Conservation (phyloP, 2,329 filamentous ascomycete genomes). For the Pseudocercospora musae region DNA sequence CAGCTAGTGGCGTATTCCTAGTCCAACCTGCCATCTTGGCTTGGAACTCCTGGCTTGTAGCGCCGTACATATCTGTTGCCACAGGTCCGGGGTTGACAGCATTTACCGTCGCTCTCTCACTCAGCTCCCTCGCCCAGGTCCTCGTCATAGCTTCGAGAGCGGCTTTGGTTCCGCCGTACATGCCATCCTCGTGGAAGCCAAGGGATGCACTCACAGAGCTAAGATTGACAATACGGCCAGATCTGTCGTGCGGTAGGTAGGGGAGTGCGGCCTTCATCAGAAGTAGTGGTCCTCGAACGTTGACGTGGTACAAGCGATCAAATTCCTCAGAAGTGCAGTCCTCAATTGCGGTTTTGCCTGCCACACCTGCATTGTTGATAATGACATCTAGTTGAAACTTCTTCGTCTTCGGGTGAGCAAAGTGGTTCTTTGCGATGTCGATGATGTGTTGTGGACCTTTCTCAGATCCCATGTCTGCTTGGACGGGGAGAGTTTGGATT, state of each 20-base stretch:
- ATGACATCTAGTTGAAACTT: conserved; percentile 74
- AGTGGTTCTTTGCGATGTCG: conserved; percentile 56
- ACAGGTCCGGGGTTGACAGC: conserved; percentile 65
- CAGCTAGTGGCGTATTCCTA: conserved; percentile 62
- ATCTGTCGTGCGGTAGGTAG: conserved; percentile 67
- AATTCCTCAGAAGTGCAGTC: conserved; percentile 66
- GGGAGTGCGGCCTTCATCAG: conserved; percentile 70
- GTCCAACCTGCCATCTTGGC: conserved; percentile 58
- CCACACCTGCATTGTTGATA: conserved; percentile 72
- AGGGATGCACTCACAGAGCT: conserved; percentile 57
- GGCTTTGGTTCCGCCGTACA: conserved; percentile 66
- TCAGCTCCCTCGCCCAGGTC: conserved; percentile 62
- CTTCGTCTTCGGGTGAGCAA: conserved; percentile 52
- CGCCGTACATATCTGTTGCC: conserved; percentile 61
- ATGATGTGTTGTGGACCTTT: conserved; percentile 61
- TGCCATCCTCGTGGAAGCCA: conserved; percentile 57
- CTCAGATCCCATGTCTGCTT: conserved; percentile 67
- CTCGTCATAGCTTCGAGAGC: conserved; percentile 68
- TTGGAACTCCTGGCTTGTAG: conserved; percentile 57
- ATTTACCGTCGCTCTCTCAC: conserved; percentile 62
- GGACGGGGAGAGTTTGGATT: conserved; percentile 60
- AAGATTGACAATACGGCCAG: conserved; percentile 61
- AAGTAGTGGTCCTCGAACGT: conserved; percentile 76
- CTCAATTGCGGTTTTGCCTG: conserved; percentile 61
- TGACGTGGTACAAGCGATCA: conserved; percentile 69